Percentiles rank a stretch among this genome's conserved stretches.
phyloP scores from a whole-genome alignment of 2,329 filamentous ascomycete genomes.

The Fonsecaea erecta region DNA sequence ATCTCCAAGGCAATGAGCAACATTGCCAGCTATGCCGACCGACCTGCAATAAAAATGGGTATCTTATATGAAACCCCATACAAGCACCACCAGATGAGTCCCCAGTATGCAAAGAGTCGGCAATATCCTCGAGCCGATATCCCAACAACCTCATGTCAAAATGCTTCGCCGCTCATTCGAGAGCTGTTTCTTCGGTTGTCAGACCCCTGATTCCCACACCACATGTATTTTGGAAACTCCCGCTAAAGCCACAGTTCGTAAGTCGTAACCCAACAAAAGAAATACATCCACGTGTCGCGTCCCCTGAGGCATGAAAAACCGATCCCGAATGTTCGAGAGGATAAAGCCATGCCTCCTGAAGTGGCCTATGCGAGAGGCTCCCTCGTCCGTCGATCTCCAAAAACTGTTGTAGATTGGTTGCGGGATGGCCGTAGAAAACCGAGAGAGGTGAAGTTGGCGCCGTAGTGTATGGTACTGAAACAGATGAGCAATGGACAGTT shows the following conservation, averaged over 20 bases:
- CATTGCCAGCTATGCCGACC: slow-evolving; percentile 9
- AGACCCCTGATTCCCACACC: slow-evolving; percentile 10
- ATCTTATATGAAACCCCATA: slow-evolving; percentile 12
- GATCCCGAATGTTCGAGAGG: slow-evolving; percentile 48
- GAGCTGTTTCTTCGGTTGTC: slow-evolving; percentile 1
- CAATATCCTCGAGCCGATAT: slow-evolving; percentile 10
- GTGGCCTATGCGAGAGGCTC: slow-evolving; percentile 37
- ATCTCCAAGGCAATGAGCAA: slow-evolving; percentile 17
- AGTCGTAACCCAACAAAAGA: slow-evolving; percentile 30
- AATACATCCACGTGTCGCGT: slow-evolving; percentile 26
- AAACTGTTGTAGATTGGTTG: slow-evolving; percentile 26
- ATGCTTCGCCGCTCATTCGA: neutral
- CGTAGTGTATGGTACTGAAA: slow-evolving; percentile 22
- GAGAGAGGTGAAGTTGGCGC: slow-evolving; percentile 26
- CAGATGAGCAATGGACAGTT: slow-evolving; percentile 26
- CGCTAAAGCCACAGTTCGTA: slow-evolving; percentile 31
- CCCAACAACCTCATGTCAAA: neutral
- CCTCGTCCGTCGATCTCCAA: slow-evolving; percentile 24
- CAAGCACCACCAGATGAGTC: slow-evolving; percentile 6
- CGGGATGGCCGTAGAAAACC: slow-evolving; percentile 19
- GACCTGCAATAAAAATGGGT: slow-evolving; percentile 10
- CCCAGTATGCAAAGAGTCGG: slow-evolving; percentile 1
- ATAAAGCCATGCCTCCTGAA: slow-evolving; percentile 53
- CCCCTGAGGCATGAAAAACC: slow-evolving; percentile 49
- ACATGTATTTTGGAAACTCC: slow-evolving; percentile 25